Evolutionary conservation across 2,329 filamentous ascomycete genomes (phyloP).

Genomic region (Elsinoe arachidis): DNA sequence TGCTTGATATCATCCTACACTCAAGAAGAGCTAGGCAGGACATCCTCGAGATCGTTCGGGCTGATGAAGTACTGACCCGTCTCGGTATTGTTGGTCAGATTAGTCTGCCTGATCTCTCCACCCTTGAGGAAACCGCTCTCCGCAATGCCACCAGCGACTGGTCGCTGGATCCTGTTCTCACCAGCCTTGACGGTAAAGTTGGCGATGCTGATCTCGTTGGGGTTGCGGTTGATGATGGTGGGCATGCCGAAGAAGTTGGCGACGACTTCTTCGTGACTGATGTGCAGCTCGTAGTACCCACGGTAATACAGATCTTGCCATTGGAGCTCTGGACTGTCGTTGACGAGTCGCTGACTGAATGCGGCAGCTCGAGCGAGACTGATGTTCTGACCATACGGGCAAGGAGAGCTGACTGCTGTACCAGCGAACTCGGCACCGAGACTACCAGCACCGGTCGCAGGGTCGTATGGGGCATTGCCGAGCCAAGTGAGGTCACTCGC

Average conservation of each 20-base stretch:
- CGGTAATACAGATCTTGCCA: slow-evolving; percentile 69
- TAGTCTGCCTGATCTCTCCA: slow-evolving; percentile 32
- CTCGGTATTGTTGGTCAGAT: slow-evolving; percentile 28
- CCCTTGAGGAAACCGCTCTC: slow-evolving; percentile 50
- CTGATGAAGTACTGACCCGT: slow-evolving; percentile 21
- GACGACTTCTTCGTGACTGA: slow-evolving; percentile 49
- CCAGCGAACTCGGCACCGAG: slow-evolving; percentile 50
- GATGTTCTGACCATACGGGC: slow-evolving; percentile 52
- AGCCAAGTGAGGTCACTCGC: slow-evolving; percentile 39
- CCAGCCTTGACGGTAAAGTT: slow-evolving; percentile 60
- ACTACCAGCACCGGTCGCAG: slow-evolving; percentile 31
- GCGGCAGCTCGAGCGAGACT: slow-evolving; percentile 45
- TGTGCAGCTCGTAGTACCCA: slow-evolving; percentile 60
- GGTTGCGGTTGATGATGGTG: slow-evolving; percentile 50
- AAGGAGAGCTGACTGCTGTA: slow-evolving; percentile 55
- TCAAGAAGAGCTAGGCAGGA: neutral
- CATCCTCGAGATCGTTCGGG: neutral
- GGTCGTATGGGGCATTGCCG: slow-evolving; percentile 25
- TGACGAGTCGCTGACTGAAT: slow-evolving; percentile 36
- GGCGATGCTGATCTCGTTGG: slow-evolving; percentile 56
- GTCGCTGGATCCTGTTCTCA: slow-evolving; percentile 49
- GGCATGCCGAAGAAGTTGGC: slow-evolving; percentile 59
- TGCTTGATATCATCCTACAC: neutral
- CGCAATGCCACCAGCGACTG: slow-evolving; percentile 41
- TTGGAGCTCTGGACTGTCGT: slow-evolving; percentile 54